These are phyloP conservation scores for Aechmea fasciata DNA, from an alignment of 176 grass and related monocot species.

Conservation along the genomic window DNA sequence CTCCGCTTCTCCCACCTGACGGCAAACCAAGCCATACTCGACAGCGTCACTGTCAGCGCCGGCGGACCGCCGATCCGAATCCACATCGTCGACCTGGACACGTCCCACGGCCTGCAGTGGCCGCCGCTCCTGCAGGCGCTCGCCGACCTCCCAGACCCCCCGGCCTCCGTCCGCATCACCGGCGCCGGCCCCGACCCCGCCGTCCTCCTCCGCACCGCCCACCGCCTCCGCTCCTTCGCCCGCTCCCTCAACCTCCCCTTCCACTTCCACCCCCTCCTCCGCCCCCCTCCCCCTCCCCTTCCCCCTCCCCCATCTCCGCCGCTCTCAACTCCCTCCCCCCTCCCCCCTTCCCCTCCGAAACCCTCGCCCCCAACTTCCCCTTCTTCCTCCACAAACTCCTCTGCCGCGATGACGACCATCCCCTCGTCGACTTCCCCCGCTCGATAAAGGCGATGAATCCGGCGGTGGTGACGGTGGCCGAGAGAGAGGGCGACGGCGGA, in stretches of 20 bases:
- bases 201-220: constrained; percentile 65
- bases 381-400: constrained; percentile 68
- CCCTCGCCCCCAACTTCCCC: constrained; percentile 73
- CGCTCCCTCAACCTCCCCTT: constrained; percentile 71
- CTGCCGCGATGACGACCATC: constrained; percentile 12
- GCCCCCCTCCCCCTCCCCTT: constrained; percentile 51
- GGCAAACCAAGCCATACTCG: constrained; percentile 94
- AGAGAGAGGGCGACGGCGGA: constrained; percentile 39
- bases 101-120: constrained; percentile 90
- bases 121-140: constrained; percentile 86
- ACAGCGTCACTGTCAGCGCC: constrained; percentile 39
- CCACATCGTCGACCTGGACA: constrained; percentile 92
- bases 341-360: constrained; percentile 38
- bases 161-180: constrained; percentile 74
- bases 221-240: constrained; percentile 68
- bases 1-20: constrained; percentile 91
- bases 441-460: constrained; percentile 58
- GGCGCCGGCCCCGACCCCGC: constrained; percentile 62
- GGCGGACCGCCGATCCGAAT: constrained; percentile 31
- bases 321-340: constrained; percentile 29
- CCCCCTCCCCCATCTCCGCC: constrained; percentile 9
- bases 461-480: constrained; percentile 65
- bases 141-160: constrained; percentile 47
- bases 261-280: constrained; percentile 82
- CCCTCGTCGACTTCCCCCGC: constrained; percentile 43